A percentile compares a stretch with the other conserved stretches of the same genome.
These are phyloP conservation scores for Sugiyamaella americana DNA, from an alignment of 805 yeast genomes.

Conservation along the genomic window DNA sequence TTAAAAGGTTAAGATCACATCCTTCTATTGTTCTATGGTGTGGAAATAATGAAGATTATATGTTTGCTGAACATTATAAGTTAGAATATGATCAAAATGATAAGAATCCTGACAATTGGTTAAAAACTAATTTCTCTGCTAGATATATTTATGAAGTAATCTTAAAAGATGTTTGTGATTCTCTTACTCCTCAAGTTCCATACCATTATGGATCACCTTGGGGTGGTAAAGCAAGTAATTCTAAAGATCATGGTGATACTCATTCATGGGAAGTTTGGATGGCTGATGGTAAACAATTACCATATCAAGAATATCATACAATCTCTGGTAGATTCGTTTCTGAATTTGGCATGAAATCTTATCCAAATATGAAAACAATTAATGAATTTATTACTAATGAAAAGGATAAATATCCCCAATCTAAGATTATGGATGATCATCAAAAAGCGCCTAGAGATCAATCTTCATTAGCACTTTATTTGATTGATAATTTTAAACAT, in stretches of 20 bases:
- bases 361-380: slow-evolving; percentile 37
- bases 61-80: slow-evolving; percentile 34
- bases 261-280: slow-evolving; percentile 55
- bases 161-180: slow-evolving; percentile 5
- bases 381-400: slow-evolving; percentile 34
- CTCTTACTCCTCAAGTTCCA: slow-evolving; percentile 9
- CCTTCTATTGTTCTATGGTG: slow-evolving; percentile 36
- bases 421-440: slow-evolving; percentile 39
- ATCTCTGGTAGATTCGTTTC: slow-evolving; percentile 44
- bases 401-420: slow-evolving; percentile 39
- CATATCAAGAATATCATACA: slow-evolving; percentile 42
- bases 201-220: slow-evolving; percentile 41
- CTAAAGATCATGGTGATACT: slow-evolving; percentile 40
- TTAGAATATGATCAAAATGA: slow-evolving; percentile 12
- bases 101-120: slow-evolving; percentile 13
- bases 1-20: slow-evolving; percentile 37
- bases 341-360: slow-evolving; percentile 48
- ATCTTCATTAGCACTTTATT: slow-evolving; percentile 39
- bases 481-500: slow-evolving; percentile 37
- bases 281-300: slow-evolving; percentile 37
- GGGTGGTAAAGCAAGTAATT: slow-evolving; percentile 30
- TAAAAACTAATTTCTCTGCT: slow-evolving; percentile 35
- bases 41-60: slow-evolving; percentile 45
- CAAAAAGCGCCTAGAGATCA: slow-evolving; percentile 44
- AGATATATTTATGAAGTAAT: slow-evolving; percentile 36